A percentile compares a stretch with the other conserved stretches of the same genome.
Evolutionary conservation across 371 early-diverging fungal species (phyloP).

Genomic region (Apophysomyces ossiformis): DNA sequence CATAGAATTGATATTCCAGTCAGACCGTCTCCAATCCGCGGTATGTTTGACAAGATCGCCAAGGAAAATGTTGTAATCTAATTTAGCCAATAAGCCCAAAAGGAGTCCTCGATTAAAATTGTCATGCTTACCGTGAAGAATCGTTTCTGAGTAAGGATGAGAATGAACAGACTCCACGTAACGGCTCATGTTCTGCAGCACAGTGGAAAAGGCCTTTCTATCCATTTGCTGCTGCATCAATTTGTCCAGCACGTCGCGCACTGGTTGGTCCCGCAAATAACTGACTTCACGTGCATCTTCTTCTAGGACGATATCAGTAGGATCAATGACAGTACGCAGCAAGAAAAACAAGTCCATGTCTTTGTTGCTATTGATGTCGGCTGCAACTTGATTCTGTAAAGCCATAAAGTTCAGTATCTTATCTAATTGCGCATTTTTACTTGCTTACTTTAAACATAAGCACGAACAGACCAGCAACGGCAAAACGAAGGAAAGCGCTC

Average conservation of each 20-base stretch:
- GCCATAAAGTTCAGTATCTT: neutral
- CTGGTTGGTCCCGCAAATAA: slow-evolving; percentile 63
- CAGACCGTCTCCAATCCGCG: slow-evolving; percentile 50
- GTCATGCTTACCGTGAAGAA: slow-evolving; percentile 35
- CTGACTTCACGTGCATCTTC: slow-evolving; percentile 52
- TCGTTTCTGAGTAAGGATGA: slow-evolving; percentile 50
- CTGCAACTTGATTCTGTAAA: slow-evolving; percentile 50
- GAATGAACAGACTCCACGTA: slow-evolving; percentile 64
- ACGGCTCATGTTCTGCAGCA: slow-evolving; percentile 56
- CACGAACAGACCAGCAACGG: slow-evolving; percentile 65
- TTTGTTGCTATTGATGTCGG: slow-evolving; percentile 36
- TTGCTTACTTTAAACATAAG: slow-evolving; percentile 59
- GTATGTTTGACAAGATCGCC: slow-evolving; percentile 49
- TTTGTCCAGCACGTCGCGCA: slow-evolving; percentile 64
- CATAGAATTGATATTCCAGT: slow-evolving; percentile 61
- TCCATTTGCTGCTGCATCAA: slow-evolving; percentile 64
- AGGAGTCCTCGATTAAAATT: neutral
- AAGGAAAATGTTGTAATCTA: slow-evolving; percentile 51
- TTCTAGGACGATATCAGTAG: slow-evolving; percentile 58
- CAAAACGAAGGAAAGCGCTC: slow-evolving; percentile 62
- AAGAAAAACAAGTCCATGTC: slow-evolving; percentile 65
- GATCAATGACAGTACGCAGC: slow-evolving; percentile 57
- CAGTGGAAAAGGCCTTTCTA: slow-evolving; percentile 58
- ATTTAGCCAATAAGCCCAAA: neutral
- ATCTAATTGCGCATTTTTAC: neutral